Evolutionary conservation across 1,284 basidiomycete genomes (phyloP), one percentile per base, ranked within the genome.

Genomic region (Cryptococcus depauperatus): DNA sequence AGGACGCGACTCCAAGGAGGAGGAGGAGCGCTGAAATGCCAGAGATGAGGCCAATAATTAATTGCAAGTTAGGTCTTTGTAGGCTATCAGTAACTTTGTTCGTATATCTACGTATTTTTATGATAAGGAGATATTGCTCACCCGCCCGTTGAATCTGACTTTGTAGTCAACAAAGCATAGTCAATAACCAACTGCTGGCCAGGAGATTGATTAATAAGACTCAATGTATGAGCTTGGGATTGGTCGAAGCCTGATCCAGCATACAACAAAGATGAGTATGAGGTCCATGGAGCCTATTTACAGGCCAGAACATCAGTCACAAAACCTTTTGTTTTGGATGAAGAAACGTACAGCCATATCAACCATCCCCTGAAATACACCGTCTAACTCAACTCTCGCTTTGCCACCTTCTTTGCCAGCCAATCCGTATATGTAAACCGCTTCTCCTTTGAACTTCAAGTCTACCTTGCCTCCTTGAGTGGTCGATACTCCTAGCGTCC

Each of bases 241-340:
- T 42, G 38, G 29, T 58, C 44, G 37, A 62, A 47, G 9, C 52
- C 58, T 8, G 48, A 39, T 2, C 52, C 46, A 14, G 55, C 46
- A 43, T 56, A 64, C 1, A 64, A 45, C 18, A 64, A 45, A 6
- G 58, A 54, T 4, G 55, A 54, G 33, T 57, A 59, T 9, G 48
- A 43, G 14, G 35, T 44, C 60, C 60, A 60, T 2, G 53, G 37
- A 22, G 44, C 51, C 60, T 61, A n/a, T 9, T 26, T 9, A 3
- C 13, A 1, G 8, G 21, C 34, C 21, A 44, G 37, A 25, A 35
- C 10, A 25, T 21, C 11, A 26, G n/a, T 23, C n/a, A 18, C 33
- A 4, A 35, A n/a, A 7, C 10, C 4, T 14, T 10, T 18, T 16
- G 16, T 19, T 22, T 26, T 46, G 5, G 7, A 4, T 11, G 19